Evolutionary conservation across 192 early-diverging fungal species (phyloP).

Genomic region (Backusella australiensis): DNA sequence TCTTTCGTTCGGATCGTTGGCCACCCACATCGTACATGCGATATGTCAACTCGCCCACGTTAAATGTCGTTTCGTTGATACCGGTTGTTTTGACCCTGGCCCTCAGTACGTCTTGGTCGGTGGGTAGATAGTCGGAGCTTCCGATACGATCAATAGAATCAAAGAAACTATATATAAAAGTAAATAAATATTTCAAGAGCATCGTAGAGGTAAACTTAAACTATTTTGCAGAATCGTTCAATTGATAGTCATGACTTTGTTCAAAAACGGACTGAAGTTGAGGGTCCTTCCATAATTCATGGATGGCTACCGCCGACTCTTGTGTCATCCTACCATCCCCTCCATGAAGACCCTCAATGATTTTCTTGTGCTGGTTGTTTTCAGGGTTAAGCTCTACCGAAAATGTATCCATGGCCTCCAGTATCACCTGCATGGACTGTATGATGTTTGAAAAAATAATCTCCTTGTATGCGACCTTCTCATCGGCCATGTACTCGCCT

Average conservation of each 20-base stretch:
- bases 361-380: conserved; percentile 64
- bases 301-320: conserved; percentile 75
- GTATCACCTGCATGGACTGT: conserved; percentile 41
- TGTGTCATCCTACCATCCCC: conserved; percentile 78
- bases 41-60: conserved; percentile 89
- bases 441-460: conserved; percentile 47
- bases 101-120: conserved; percentile 92
- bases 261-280: conserved; percentile 77
- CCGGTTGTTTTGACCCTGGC: conserved; percentile 96
- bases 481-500: conserved; percentile 34
- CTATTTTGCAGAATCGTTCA: conserved; percentile 95
- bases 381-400: conserved; percentile 65
- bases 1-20: conserved; percentile 95
- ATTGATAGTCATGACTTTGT: conserved; percentile 85
- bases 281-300: conserved; percentile 78
- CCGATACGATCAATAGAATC: conserved; percentile 88
- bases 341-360: conserved; percentile 78
- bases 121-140: conserved; percentile 74
- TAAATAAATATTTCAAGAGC: too few relatives aligned
- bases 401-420: conserved; percentile 59
- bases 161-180: conserved; percentile 68
- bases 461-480: conserved; percentile 36
- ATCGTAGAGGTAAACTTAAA: conserved; percentile 15
- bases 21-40: conserved; percentile 97
- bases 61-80: conserved; percentile 91